phyloP scores from a whole-genome alignment of 1,284 basidiomycete genomes.

The Ganoderma leucocontextum region DNA sequence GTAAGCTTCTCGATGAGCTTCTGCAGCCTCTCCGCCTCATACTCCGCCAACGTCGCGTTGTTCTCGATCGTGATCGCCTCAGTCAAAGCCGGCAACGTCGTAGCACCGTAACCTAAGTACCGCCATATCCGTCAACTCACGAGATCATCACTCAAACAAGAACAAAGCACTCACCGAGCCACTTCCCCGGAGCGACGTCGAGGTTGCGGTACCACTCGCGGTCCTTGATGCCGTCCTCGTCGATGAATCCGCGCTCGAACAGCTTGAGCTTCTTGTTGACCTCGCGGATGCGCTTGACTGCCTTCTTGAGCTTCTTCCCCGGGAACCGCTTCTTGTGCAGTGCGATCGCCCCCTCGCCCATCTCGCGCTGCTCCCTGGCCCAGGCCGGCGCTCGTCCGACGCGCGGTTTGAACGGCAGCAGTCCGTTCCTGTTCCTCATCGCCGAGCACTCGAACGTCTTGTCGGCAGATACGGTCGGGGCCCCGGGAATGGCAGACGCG shows the following conservation, averaged over 20 bases:
- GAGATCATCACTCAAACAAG: background rate
- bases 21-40: slow-evolving; percentile 72
- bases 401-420: slow-evolving; percentile 33
- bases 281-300: slow-evolving; percentile 65
- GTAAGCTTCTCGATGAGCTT: slow-evolving; percentile 54
- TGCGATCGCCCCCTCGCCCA: background rate
- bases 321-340: slow-evolving; percentile 24
- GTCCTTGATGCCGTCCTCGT: slow-evolving; percentile 79
- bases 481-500: slow-evolving; percentile 12
- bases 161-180: slow-evolving; percentile 67
- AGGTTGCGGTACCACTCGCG: slow-evolving; percentile 89
- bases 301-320: slow-evolving; percentile 53
- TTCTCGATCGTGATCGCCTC: slow-evolving; percentile 82
- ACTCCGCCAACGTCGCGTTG: slow-evolving; percentile 63
- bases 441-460: slow-evolving; percentile 31
- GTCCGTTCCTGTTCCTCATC: slow-evolving; percentile 22
- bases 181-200: slow-evolving; percentile 91
- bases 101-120: slow-evolving; percentile 80
- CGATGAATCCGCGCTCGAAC: slow-evolving; percentile 90
- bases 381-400: slow-evolving; percentile 35
- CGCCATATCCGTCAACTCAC: background rate
- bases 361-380: slow-evolving; percentile 24
- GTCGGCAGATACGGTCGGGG: slow-evolving; percentile 15
- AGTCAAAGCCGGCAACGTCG: slow-evolving; percentile 84
- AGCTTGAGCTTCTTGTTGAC: slow-evolving; percentile 77